Base-by-base conservation (phyloP, 2,329 filamentous ascomycete genomes). In the Drechmeria coniospora region DNA sequence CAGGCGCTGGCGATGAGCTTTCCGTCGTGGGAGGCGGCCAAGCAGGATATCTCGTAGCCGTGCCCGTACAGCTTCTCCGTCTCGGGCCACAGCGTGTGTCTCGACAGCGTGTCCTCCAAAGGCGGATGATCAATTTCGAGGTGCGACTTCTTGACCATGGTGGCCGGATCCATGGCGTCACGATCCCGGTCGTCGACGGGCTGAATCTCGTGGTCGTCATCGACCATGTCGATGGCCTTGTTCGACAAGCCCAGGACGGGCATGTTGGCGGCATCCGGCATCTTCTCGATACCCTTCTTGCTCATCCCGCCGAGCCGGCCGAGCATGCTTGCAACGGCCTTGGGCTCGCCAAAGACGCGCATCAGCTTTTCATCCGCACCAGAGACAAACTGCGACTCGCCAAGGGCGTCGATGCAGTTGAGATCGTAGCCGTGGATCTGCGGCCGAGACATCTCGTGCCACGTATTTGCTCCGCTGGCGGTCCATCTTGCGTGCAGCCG, bases 381-480 rank as follows among this genome's bases (percentile, higher is more conserved):
- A 3, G 86, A 92, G 14, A 95, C 78, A 47, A 98, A 98, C 40
- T 77, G 78, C 6, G 71, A 65, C 6, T 68, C 53, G 6, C 72
- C 74, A 5, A 94, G 61, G 1, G 74, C 68, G 44, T 84, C 79
- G 36, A 95, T 75, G 50, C 90, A 95, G 59, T 95, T 98, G 30
- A 98, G 66, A 50, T 98, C 87, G 50, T 98, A 98, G 21, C 90
- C 90, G 49, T 98, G 90, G 38, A 98, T 98, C 50, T 98, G 90
- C 4, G 90, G 90, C 27, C 90, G 67, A 1, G 86, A 79, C 61
- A 95, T 84, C 51, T 98, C 90, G 52, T 95, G 87, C 90, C 90
- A 98, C 8, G 82, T 83, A 16, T 42, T 36, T 4, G 31, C 30
- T 6, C 36, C 38, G 5, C 42, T 32, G 12, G 61, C 59, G 34